Evolutionary conservation across 169 alveolate species (phyloP).

Genomic region (Cryptosporidium muris): DNA sequence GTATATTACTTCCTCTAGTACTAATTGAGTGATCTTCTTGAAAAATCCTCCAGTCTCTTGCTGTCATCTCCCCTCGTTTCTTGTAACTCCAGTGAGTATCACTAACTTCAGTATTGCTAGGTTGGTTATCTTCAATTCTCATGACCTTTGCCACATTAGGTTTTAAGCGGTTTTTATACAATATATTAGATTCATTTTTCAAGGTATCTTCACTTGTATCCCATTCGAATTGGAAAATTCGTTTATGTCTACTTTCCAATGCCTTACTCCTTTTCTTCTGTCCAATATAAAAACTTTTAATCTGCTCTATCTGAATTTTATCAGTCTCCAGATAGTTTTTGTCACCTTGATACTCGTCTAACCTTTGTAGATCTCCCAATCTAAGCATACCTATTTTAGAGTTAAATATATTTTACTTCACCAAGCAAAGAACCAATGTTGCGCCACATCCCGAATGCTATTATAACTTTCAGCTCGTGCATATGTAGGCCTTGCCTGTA

Average conservation of each 20-base stretch:
- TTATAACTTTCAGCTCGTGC: no score
- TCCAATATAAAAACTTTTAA: neutral
- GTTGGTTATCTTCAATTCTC: slow-evolving; percentile 39
- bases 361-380: slow-evolving; percentile 31
- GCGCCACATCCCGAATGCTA: no score
- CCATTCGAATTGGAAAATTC: slow-evolving; percentile 88
- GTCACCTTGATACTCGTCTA: slow-evolving; percentile 24
- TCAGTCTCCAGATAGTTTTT: neutral
- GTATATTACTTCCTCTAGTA: slow-evolving; percentile 89
- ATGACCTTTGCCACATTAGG: slow-evolving; percentile 73
- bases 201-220: slow-evolving; percentile 88
- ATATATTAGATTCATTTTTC: slow-evolving; percentile 85
- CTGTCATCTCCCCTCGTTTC: slow-evolving; percentile 89
- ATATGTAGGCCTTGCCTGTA: no score
- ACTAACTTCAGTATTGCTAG: slow-evolving; percentile 7
- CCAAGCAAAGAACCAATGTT: no score
- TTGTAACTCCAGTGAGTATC: slow-evolving; percentile 32
- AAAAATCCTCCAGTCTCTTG: slow-evolving; percentile 95
- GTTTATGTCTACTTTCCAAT: slow-evolving; percentile 65
- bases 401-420: neutral
- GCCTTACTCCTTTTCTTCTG: neutral
- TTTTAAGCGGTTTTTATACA: slow-evolving; percentile 83
- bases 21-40: slow-evolving; percentile 93
- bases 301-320: neutral
- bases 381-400: slow-evolving; percentile 5